Conservation (phyloP, 163 green algal genomes). For the Scenedesmus sp. region DNA sequence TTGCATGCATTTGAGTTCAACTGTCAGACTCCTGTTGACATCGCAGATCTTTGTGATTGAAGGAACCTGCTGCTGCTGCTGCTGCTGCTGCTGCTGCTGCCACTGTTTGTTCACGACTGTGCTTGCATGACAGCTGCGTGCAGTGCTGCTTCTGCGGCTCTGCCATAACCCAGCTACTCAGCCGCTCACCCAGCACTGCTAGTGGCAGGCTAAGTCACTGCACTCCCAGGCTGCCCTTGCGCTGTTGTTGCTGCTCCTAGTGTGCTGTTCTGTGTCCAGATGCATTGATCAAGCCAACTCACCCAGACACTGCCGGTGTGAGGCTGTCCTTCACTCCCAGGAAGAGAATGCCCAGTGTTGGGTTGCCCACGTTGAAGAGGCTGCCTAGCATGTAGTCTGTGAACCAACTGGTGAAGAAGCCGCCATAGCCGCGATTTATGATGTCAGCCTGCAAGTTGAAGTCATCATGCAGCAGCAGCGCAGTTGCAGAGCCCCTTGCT, state of each 20-base stretch:
- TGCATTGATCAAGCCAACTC: not conserved
- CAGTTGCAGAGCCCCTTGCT: not conserved
- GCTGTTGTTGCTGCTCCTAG: not conserved
- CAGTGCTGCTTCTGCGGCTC: too few relatives aligned
- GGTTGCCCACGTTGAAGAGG: constrained; percentile 38
- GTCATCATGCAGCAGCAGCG: not conserved
- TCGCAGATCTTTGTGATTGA: too few relatives aligned
- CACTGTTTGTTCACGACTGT: too few relatives aligned
- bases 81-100: not conserved
- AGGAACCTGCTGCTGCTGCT: not conserved
- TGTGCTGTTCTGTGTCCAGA: not conserved
- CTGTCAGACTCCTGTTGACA: too few relatives aligned
- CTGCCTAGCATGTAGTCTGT: constrained; percentile 46
- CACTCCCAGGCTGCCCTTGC: too few relatives aligned
- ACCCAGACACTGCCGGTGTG: constrained; percentile 39
- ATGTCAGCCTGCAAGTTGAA: constrained; percentile 27
- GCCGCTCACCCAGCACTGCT: too few relatives aligned
- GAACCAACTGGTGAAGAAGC: constrained; percentile 50
- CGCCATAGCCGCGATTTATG: constrained; percentile 53
- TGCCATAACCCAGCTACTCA: too few relatives aligned
- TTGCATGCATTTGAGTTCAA: too few relatives aligned
- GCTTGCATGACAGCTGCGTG: too few relatives aligned
- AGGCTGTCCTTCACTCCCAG: constrained; percentile 52
- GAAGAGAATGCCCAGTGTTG: constrained; percentile 43
- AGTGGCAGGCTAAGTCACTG: too few relatives aligned